These are phyloP conservation scores for Beauveria sp. DNA, from an alignment of 2,329 filamentous ascomycete species.

Conservation along the genomic window DNA sequence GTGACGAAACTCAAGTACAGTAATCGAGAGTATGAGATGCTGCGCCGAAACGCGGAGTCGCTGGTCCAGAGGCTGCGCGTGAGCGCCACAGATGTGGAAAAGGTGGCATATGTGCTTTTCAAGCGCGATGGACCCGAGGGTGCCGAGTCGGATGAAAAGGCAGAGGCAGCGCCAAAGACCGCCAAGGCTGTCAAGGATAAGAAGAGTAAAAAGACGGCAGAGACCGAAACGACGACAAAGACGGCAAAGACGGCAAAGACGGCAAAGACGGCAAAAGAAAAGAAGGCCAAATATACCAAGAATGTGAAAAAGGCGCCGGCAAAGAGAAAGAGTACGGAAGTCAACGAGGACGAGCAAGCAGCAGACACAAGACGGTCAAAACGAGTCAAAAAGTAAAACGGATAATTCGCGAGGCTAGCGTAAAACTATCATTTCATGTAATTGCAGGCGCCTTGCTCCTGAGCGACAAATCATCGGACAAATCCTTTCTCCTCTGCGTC, in stretches of 20 bases:
- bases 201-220: not conserved
- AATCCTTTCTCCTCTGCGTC: not conserved
- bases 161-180: not conserved
- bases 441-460: not conserved
- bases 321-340: not conserved
- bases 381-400: constrained; percentile 7
- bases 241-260: constrained; percentile 5
- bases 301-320: not conserved
- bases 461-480: not conserved
- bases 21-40: constrained; percentile 55
- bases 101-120: constrained; percentile 63
- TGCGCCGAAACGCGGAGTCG: constrained; percentile 36
- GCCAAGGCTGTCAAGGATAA: not conserved
- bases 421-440: constrained; percentile 2
- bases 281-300: not conserved
- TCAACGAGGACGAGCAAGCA: not conserved
- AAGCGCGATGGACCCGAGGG: constrained; percentile 23
- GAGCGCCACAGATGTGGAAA: constrained; percentile 57
- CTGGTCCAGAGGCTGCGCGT: constrained; percentile 44
- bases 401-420: not conserved
- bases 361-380: not conserved
- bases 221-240: constrained; percentile 10
- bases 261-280: not conserved
- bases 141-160: not conserved
- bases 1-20: constrained; percentile 52